Percentiles rank a stretch among this genome's conserved stretches.
These are phyloP conservation scores for Orychophragmus violaceus DNA, from an alignment of 345 rosid genomes.

Conservation along the genomic window DNA sequence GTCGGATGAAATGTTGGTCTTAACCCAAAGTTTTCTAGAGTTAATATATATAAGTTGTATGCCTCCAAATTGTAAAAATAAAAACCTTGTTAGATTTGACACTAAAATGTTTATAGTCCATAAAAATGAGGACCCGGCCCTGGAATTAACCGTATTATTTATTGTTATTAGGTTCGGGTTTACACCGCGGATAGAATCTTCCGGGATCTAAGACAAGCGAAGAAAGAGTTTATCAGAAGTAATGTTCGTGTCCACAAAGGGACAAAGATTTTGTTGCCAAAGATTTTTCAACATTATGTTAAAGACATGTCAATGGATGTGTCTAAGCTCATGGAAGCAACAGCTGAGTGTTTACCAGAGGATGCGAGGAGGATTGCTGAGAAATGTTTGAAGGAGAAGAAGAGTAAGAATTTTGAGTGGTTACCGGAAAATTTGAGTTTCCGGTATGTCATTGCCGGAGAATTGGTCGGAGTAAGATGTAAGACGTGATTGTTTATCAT, in stretches of 20 bases:
- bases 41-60: no score
- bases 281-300: conserved; percentile 48
- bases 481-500: conserved; percentile 1
- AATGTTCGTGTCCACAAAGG: conserved; percentile 56
- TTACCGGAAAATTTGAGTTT: conserved; percentile 58
- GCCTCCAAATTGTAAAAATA: no score
- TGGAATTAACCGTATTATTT: neutral
- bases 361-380: conserved; percentile 44
- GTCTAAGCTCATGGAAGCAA: conserved; percentile 36
- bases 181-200: conserved; percentile 59
- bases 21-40: no score
- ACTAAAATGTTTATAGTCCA: no score
- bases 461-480: conserved; percentile 34
- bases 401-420: conserved; percentile 54
- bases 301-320: conserved; percentile 60
- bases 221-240: conserved; percentile 52
- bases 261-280: conserved; percentile 58
- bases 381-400: conserved; percentile 47
- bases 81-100: no score
- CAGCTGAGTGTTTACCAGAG: conserved; percentile 44
- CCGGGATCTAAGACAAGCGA: conserved; percentile 53
- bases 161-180: conserved; percentile 49
- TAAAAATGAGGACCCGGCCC: no score
- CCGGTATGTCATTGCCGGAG: conserved; percentile 58
- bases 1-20: no score